Percentiles rank a stretch among this genome's conserved stretches.
phyloP scores from a whole-genome alignment of 345 rosid species.

The Lepidium aucheri region DNA sequence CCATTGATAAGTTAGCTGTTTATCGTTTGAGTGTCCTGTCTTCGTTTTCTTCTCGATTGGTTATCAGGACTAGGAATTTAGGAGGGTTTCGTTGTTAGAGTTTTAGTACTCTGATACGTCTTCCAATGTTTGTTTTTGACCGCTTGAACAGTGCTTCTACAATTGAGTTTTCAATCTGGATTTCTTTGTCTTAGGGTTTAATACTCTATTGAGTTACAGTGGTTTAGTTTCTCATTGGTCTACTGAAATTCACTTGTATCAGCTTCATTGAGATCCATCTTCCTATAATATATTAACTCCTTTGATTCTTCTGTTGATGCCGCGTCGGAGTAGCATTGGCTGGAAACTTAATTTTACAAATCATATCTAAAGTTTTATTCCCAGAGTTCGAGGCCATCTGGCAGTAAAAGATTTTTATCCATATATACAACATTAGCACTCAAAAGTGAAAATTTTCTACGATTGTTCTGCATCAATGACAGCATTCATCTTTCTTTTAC shows the following conservation, averaged over 20 bases:
- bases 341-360: background rate
- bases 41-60: slow-evolving; percentile 13
- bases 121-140: background rate
- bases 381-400: background rate
- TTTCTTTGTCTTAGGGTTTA: slow-evolving; percentile 7
- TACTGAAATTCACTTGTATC: background rate
- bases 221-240: background rate
- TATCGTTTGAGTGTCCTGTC: background rate
- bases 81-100: slow-evolving; percentile 5
- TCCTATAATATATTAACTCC: background rate
- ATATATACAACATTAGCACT: background rate
- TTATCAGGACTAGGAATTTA: background rate
- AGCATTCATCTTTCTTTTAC: background rate
- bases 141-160: background rate
- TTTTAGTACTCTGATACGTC: background rate
- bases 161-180: background rate
- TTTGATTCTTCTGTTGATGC: background rate
- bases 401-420: background rate
- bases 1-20: background rate
- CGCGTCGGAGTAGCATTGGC: background rate
- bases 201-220: background rate
- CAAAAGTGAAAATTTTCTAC: background rate
- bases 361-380: background rate
- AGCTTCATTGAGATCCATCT: background rate
- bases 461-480: background rate